A percentile compares a stretch with the other conserved stretches of the same genome.
These are phyloP conservation scores for Dimargaris cristalligena DNA, from an alignment of 192 early-diverging fungal species.

Conservation along the genomic window DNA sequence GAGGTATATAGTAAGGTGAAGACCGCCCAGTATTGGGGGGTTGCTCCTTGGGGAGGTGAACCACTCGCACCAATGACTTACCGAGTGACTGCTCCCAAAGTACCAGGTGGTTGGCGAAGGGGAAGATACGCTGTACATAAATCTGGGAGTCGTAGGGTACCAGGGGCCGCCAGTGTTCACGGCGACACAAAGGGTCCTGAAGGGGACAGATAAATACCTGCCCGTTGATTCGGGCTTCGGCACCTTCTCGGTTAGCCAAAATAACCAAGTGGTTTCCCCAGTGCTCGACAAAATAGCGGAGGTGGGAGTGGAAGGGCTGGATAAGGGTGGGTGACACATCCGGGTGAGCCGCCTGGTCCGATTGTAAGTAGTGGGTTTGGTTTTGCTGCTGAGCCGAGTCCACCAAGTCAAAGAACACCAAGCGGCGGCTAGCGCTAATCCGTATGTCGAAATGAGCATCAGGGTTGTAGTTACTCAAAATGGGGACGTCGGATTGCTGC, in stretches of 20 bases:
- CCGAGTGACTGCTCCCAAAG: background rate
- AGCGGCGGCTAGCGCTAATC: conserved; percentile 3
- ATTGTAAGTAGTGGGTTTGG: background rate
- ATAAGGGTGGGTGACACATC: background rate
- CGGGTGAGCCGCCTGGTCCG: background rate
- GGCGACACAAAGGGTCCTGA: background rate
- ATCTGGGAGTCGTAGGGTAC: background rate
- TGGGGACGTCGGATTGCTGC: background rate
- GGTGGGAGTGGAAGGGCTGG: conserved; percentile 3
- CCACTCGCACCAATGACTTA: background rate
- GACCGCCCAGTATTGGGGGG: too few species aligned
- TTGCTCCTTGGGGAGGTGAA: background rate
- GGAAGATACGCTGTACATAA: background rate
- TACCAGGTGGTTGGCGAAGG: conserved; percentile 9
- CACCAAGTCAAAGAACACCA: conserved; percentile 1
- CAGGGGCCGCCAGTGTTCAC: conserved; percentile 2
- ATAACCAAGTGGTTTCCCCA: background rate
- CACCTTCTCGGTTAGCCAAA: background rate
- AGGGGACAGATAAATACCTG: conserved; percentile 9
- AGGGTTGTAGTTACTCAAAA: background rate
- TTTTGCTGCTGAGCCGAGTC: background rate
- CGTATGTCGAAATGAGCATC: background rate
- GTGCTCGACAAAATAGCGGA: conserved; percentile 8
- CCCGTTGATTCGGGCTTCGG: conserved; percentile 6
- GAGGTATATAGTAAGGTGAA: too few species aligned